Base-by-base conservation (phyloP, 768 basidiomycete genomes). In the Erythrobasidium yunnanense region DNA sequence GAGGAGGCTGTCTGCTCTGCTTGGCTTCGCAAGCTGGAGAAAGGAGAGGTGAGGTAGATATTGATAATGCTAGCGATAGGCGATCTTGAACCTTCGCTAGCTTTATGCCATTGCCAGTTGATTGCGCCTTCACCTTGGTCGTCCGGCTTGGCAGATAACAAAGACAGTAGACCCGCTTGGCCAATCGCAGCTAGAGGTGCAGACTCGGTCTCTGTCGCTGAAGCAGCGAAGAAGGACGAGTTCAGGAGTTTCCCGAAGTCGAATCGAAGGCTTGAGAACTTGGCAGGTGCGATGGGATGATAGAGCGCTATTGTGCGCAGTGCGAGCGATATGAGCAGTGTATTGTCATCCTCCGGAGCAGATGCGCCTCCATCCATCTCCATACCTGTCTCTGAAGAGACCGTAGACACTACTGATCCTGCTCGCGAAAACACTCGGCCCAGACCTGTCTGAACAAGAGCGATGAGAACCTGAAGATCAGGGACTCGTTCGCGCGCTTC, bases 241-340 rank as follows among this genome's bases (percentile, higher is more conserved):
- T 46, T 71, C 45, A 30, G 72, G 27, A 91, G 72, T 75, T 90
- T 90, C 1, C 89, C 89, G 32, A 86, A 83, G 74, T 96, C 91
- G 70, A 92, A 96, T 54, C 84, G 80, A 20, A 83, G 83, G 74
- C 91, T 90, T 0, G 83, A 82, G 1, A 87, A 85, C 1, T 88
- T 76, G 0, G 80, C 78, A 0, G 89, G 87, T 33, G 93, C 75
- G 63, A 83, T 84, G 23, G 79, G 79, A 70, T 92, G 87, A 73
- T 93, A 96, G 49, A 91, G 79, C 81, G 85, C 86, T 67, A 95
- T 77, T 46, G 95, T 76, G 32, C 90, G 76, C 71, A 90, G 83
- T 1, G 90, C 83, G 50, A 82, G 81, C 76, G 93, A 91, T 0
- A 84, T 81, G 32, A 95, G 76, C 69, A 96, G 74, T n/a, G 8